Percentiles rank a stretch among this genome's conserved stretches.
These are phyloP conservation scores for Aureobasidium sp. DNA, from an alignment of 2,329 filamentous ascomycete species.

Conservation along the genomic window DNA sequence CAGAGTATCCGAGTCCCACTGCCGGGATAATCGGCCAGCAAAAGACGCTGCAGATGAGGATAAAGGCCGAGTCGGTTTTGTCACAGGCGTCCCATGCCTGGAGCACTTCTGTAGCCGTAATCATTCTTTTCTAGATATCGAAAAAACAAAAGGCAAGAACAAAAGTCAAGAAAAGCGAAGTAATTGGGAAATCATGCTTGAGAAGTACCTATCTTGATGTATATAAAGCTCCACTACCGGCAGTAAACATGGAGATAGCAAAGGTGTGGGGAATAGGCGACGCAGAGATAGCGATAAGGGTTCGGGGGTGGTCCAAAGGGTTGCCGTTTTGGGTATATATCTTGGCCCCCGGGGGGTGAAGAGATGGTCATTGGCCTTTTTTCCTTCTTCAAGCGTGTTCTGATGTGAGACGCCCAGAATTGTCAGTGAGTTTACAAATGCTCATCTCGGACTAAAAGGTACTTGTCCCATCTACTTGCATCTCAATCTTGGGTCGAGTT, in stretches of 20 bases:
- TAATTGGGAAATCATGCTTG: not conserved
- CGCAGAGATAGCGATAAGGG: constrained; percentile 9
- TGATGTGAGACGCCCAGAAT: no score
- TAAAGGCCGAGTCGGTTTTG: constrained; percentile 46
- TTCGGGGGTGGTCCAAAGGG: not conserved
- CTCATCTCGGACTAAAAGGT: no score
- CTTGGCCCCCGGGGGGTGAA: not conserved
- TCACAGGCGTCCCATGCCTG: constrained; percentile 38
- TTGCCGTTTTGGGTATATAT: constrained; percentile 5
- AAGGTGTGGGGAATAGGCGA: constrained; percentile 1
- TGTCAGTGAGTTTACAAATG: no score
- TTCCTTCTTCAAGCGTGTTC: not conserved
- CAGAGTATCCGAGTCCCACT: constrained; percentile 45
- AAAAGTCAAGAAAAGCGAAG: no score
- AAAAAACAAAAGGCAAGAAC: not conserved
- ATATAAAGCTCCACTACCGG: not conserved
- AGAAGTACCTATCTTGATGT: not conserved
- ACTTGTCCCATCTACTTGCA: no score
- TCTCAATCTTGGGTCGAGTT: no score
- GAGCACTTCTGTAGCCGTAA: not conserved
- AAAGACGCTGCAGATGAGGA: constrained; percentile 46
- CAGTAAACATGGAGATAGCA: not conserved
- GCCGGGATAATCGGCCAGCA: constrained; percentile 49
- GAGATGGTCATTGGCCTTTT: not conserved
- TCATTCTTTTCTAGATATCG: not conserved